Evolutionary conservation across 768 basidiomycete genomes (phyloP).

Genomic region (Coprinellus aureogranulatus): DNA sequence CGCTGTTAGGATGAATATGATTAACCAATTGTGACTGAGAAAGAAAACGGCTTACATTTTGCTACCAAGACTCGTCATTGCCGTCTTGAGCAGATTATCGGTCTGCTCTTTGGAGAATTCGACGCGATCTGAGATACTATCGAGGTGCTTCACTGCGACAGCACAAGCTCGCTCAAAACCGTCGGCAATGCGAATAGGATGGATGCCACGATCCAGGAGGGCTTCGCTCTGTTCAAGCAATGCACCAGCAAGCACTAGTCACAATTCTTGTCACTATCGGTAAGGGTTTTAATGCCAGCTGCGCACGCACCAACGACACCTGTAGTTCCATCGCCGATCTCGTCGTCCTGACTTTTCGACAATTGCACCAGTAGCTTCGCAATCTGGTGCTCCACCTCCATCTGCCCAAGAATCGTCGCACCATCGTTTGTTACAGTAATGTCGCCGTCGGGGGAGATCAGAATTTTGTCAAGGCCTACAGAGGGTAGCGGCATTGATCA

Average conservation of each 20-base stretch:
- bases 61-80: slow-evolving; percentile 94
- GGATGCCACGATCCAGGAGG: slow-evolving; percentile 98
- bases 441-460: slow-evolving; percentile 95
- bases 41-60: slow-evolving; percentile 75
- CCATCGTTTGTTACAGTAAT: slow-evolving; percentile 99
- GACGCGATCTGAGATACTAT: slow-evolving; percentile 87
- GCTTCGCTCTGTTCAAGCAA: slow-evolving; percentile 91
- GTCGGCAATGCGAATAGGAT: slow-evolving; percentile 98
- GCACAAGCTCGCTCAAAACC: slow-evolving; percentile 94
- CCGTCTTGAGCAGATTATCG: slow-evolving; percentile 86
- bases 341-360: slow-evolving; percentile 98
- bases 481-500: slow-evolving; percentile 1
- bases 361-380: slow-evolving; percentile 96
- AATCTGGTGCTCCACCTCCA: slow-evolving; percentile 99
- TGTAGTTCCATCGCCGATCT: slow-evolving; percentile 98
- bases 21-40: slow-evolving; percentile 2
- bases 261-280: slow-evolving; percentile 1
- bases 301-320: slow-evolving; percentile 89
- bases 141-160: slow-evolving; percentile 87
- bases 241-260: slow-evolving; percentile 91
- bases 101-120: slow-evolving; percentile 81
- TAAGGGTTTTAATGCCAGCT: background rate
- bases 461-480: slow-evolving; percentile 89
- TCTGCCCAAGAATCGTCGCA: slow-evolving; percentile 95
- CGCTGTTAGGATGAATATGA: slow-evolving; percentile 46